These are phyloP conservation scores for Solanum ossicruentum DNA, from an alignment of 257 asterid species.

Conservation along the genomic window DNA sequence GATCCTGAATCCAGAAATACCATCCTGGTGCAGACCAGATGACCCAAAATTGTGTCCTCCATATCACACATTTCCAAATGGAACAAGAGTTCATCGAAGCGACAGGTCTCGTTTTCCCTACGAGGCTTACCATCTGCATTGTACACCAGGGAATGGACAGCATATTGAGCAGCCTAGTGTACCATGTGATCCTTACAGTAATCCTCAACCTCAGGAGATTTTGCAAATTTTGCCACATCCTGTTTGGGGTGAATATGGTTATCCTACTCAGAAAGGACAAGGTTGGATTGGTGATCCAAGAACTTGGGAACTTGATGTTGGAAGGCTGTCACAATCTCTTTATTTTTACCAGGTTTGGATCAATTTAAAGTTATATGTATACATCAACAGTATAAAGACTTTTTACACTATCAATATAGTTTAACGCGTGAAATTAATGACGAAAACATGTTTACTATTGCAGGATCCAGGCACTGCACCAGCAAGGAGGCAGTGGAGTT, in stretches of 20 bases:
- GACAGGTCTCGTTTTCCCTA: constrained; percentile 43
- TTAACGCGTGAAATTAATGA: background rate
- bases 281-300: constrained; percentile 74
- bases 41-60: constrained; percentile 51
- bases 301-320: constrained; percentile 68
- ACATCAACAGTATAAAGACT: background rate
- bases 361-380: background rate
- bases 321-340: constrained; percentile 45
- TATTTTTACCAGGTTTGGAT: constrained; percentile 40
- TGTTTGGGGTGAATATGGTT: constrained; percentile 73
- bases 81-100: constrained; percentile 41
- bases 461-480: constrained; percentile 70
- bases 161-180: constrained; percentile 32
- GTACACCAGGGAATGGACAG: constrained; percentile 50
- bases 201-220: constrained; percentile 86
- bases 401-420: background rate
- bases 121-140: constrained; percentile 63
- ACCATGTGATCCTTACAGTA: constrained; percentile 63
- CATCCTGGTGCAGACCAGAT: constrained; percentile 44
- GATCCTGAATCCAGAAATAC: constrained; percentile 57
- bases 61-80: constrained; percentile 56
- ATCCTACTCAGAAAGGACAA: constrained; percentile 53
- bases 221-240: constrained; percentile 76
- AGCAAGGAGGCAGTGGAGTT: constrained; percentile 54
- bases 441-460: background rate